A percentile compares a stretch with the other conserved stretches of the same genome.
These are phyloP conservation scores for Backusella luteola DNA, from an alignment of 192 early-diverging fungal species.

Conservation along the genomic window DNA sequence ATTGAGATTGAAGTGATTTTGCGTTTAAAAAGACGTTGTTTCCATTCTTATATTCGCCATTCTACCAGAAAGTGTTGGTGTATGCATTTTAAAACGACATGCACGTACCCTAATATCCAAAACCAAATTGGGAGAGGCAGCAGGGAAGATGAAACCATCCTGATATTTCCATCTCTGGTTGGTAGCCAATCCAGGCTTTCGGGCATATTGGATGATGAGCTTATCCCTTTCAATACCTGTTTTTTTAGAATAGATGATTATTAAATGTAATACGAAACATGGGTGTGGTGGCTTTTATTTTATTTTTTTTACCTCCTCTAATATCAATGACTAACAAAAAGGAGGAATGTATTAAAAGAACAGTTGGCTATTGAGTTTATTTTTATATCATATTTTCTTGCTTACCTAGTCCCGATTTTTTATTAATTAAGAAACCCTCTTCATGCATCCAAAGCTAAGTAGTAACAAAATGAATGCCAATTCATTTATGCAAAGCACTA, in stretches of 20 bases:
- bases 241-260: neutral
- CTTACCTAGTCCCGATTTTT: constrained; percentile 32
- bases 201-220: constrained; percentile 24
- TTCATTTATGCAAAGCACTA: neutral
- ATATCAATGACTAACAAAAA: constrained; percentile 21
- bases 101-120: constrained; percentile 24
- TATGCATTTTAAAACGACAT: no score
- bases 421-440: constrained; percentile 32
- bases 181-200: constrained; percentile 28
- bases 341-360: neutral
- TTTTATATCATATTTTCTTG: neutral
- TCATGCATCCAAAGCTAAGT: constrained; percentile 34
- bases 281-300: neutral
- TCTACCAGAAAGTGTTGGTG: neutral
- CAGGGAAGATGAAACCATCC: constrained; percentile 23
- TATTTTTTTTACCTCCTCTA: constrained; percentile 8
- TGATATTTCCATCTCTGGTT: constrained; percentile 32
- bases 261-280: neutral
- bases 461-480: neutral
- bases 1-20: neutral
- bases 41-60: constrained; percentile 23
- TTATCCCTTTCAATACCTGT: constrained; percentile 27
- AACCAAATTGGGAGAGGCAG: constrained; percentile 20
- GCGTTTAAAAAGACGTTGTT: constrained; percentile 18
- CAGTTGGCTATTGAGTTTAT: neutral